Evolutionary conservation across 2,329 filamentous ascomycete genomes (phyloP).

Genomic region (Cladosporium colombiae): DNA sequence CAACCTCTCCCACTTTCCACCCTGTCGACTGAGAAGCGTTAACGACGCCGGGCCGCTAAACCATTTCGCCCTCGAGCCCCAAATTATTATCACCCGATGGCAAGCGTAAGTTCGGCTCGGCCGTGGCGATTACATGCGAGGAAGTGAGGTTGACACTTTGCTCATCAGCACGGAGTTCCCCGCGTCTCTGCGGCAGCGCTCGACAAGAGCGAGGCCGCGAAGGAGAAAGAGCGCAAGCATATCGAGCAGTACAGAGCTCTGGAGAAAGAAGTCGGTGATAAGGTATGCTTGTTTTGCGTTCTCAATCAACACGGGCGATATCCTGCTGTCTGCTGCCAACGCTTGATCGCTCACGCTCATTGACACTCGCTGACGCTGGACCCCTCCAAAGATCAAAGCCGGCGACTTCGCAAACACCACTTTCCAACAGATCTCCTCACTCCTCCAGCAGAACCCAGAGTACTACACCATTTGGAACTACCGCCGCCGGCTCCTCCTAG

Average conservation of each 20-base stretch:
- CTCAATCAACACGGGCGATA: slow-evolving; percentile 59
- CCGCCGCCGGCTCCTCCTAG: slow-evolving; percentile 70
- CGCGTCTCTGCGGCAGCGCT: slow-evolving; percentile 55
- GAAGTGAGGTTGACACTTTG: slow-evolving; percentile 26
- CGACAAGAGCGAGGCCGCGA: slow-evolving; percentile 67
- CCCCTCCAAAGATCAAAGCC: slow-evolving; percentile 42
- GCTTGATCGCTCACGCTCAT: slow-evolving; percentile 57
- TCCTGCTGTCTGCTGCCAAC: neutral
- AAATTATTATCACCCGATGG: too few species aligned
- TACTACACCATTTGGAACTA: slow-evolving; percentile 92
- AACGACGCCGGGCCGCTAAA: too few species aligned
- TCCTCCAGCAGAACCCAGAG: slow-evolving; percentile 76
- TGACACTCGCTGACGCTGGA: slow-evolving; percentile 60
- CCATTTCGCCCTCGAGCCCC: too few species aligned
- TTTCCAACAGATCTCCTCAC: slow-evolving; percentile 68
- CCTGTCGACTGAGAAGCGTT: too few species aligned
- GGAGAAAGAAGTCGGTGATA: slow-evolving; percentile 66
- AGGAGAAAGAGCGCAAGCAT: slow-evolving; percentile 69
- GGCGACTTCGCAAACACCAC: slow-evolving; percentile 56
- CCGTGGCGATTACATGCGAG: slow-evolving; percentile 32
- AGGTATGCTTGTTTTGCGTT: slow-evolving; percentile 48
- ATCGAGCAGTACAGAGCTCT: slow-evolving; percentile 75
- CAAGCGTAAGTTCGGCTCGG: slow-evolving; percentile 1
- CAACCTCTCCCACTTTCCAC: too few species aligned
- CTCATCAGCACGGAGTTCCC: slow-evolving; percentile 75